These are phyloP conservation scores for Saitozyma podzolica DNA, from an alignment of 768 basidiomycete genomes.

Conservation along the genomic window DNA sequence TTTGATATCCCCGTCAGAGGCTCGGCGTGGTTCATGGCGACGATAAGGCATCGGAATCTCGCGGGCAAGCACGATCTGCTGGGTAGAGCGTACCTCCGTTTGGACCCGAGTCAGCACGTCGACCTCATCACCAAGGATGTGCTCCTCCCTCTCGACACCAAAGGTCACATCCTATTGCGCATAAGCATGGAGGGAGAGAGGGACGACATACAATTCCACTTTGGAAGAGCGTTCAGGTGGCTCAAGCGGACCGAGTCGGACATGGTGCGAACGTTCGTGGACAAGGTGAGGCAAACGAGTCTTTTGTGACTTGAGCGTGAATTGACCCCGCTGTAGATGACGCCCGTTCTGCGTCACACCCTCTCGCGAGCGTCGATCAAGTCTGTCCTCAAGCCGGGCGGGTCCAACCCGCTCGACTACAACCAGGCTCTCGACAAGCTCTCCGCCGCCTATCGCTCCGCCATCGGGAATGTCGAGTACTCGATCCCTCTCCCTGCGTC, in stretches of 20 bases:
- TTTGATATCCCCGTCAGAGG: conserved; percentile 92
- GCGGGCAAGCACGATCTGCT: conserved; percentile 86
- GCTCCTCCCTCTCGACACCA: conserved; percentile 85
- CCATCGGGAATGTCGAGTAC: conserved; percentile 45
- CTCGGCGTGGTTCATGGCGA: conserved; percentile 95
- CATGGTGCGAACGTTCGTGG: conserved; percentile 93
- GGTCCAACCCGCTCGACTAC: conserved; percentile 62
- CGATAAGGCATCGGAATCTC: conserved; percentile 83
- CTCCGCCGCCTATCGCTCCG: conserved; percentile 78
- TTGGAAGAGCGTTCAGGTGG: conserved; percentile 84
- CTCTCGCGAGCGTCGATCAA: conserved; percentile 75
- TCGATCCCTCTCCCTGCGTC: conserved; percentile 30
- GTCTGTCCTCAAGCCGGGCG: conserved; percentile 66
- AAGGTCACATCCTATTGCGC: conserved; percentile 79
- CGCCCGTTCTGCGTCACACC: conserved; percentile 84
- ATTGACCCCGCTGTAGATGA: conserved; percentile 64
- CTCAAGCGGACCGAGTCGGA: conserved; percentile 90
- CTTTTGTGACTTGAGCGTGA: background rate
- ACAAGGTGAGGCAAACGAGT: conserved; percentile 67
- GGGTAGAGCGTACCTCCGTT: conserved; percentile 85
- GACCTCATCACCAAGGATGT: conserved; percentile 88
- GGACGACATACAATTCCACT: conserved; percentile 96
- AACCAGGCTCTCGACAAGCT: conserved; percentile 86
- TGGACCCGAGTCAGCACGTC: conserved; percentile 82
- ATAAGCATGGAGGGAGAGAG: conserved; percentile 99